Conservation (phyloP, 1,139 yeast genomes). For the Yamadazyma jaroonii region DNA sequence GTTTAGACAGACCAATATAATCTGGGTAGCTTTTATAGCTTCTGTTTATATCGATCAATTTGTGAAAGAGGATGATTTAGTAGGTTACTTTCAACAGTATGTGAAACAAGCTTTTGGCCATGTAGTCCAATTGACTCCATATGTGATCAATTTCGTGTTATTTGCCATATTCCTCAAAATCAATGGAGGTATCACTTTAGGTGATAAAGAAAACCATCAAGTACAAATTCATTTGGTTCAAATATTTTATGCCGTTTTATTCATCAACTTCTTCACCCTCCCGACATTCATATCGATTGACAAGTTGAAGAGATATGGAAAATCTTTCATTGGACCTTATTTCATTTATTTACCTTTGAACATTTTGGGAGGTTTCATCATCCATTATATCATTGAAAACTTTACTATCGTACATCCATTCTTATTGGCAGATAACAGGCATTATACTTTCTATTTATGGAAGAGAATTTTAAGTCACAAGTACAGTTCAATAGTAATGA, state of each 20-base stretch:
- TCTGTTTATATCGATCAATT: conserved; percentile 51
- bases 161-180: conserved; percentile 56
- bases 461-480: conserved; percentile 51
- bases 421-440: conserved; percentile 90
- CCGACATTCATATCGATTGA: conserved; percentile 62
- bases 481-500: conserved; percentile 41
- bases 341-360: conserved; percentile 15
- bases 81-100: conserved; percentile 6
- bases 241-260: conserved; percentile 70
- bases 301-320: conserved; percentile 35
- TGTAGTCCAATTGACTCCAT: conserved; percentile 47
- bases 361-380: conserved; percentile 21
- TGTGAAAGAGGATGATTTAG: conserved; percentile 11
- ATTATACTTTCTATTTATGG: conserved; percentile 85
- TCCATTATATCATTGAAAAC: conserved; percentile 49
- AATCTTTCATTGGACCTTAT: conserved; percentile 18
- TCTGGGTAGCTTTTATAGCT: conserved; percentile 75
- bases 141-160: conserved; percentile 42
- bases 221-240: conserved; percentile 75
- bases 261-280: conserved; percentile 59
- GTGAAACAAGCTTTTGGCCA: conserved; percentile 20
- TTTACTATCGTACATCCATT: conserved; percentile 86
- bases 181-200: conserved; percentile 82
- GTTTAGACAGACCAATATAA: conserved; percentile 87
- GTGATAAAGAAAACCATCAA: conserved; percentile 84